Evolutionary conservation across 2,329 filamentous ascomycete species (phyloP), one percentile per base, ranked within the genome.

Genomic region (Boeremia exigua): DNA sequence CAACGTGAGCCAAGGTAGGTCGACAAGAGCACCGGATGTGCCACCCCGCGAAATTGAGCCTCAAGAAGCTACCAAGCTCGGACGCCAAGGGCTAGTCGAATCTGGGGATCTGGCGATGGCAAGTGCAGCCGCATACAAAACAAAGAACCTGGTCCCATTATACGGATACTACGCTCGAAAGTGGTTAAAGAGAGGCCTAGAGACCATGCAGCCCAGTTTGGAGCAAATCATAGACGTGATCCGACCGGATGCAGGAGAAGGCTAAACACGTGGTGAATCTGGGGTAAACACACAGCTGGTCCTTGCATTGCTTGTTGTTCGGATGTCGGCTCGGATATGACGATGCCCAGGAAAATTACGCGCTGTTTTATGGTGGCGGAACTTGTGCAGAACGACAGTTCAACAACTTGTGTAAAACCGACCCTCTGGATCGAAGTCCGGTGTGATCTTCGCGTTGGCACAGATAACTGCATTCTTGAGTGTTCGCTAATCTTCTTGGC

Each of bases 11-110:
- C 44, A 48, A 44, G 39, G 17, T 33, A 38, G 17, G 14, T 53
- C 44, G 32, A 52, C 46, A 39, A 46, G 52, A 40, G 49, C 46
- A 55, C 46, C 52, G 36, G 46, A 55, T 39, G 42, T 15, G 23
- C 38, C 23, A 23, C 6, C 9, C 17, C 4, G 17, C n/a, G 32
- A 4, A 23, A 19, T 1, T 9, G 38, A 38, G 45, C 27, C 25
- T 48, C 38, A 55, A 23, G 1, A n/a, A 32, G 30, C 28, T 15
- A 28, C 40, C 37, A 46, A 44, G 19, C 44, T 48, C 17, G 40
- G 39, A 42, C 25, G 49, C 40, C 47, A 58, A 55, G 38, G 32
- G 37, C 38, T 55, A 51, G 42, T 48, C 51, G 12, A 25, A 48
- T 28, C 46, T 58, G 50, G 42, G 47, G 30, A 19, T 27, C n/a